These are phyloP conservation scores for Leptographium galeiforme DNA, from an alignment of 2,329 filamentous ascomycete species.

Conservation along the genomic window DNA sequence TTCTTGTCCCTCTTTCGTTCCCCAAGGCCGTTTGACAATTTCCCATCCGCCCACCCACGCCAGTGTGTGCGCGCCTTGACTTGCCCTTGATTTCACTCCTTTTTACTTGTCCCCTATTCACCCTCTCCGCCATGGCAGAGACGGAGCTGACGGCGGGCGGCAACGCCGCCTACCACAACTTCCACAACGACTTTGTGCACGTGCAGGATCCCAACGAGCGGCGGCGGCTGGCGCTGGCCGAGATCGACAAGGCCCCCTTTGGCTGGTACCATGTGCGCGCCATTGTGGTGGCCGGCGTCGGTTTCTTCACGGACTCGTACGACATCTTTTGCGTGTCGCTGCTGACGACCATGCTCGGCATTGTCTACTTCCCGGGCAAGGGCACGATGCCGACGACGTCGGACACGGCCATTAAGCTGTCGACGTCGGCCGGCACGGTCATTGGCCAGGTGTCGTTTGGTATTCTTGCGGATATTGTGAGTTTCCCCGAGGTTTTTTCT, in stretches of 20 bases:
- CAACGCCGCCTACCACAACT: conserved; percentile 63
- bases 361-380: conserved; percentile 54
- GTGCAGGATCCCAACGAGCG: conserved; percentile 64
- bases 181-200: conserved; percentile 38
- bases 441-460: conserved; percentile 73
- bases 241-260: conserved; percentile 71
- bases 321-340: conserved; percentile 69
- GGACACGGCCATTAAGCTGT: conserved; percentile 75
- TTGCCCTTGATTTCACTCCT: not conserved
- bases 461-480: conserved; percentile 49
- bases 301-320: conserved; percentile 75
- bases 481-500: too few relatives aligned
- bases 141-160: conserved; percentile 37
- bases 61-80: not conserved
- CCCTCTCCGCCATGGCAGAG: conserved; percentile 10
- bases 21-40: not conserved
- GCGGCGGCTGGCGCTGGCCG: conserved; percentile 62
- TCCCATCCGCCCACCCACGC: conserved; percentile 1
- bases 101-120: not conserved
- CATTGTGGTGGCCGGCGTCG: conserved; percentile 65
- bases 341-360: conserved; percentile 61
- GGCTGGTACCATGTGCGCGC: conserved; percentile 76
- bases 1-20: not conserved
- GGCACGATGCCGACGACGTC: conserved; percentile 51
- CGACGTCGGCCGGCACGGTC: conserved; percentile 72